These are phyloP conservation scores for Xylaria intraflava DNA, from an alignment of 495 filamentous ascomycete species.

Conservation along the genomic window DNA sequence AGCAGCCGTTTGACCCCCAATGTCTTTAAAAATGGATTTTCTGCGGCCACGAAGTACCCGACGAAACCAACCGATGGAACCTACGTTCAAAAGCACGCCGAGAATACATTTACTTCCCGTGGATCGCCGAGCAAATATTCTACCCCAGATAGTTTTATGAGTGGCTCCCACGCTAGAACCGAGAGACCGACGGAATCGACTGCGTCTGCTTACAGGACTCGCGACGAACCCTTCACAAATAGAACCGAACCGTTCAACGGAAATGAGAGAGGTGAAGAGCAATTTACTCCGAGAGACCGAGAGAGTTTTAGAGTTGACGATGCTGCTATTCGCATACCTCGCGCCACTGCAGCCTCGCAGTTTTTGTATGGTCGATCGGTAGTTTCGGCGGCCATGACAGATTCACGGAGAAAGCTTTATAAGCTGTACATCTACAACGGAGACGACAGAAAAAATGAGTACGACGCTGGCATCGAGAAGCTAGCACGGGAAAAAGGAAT, in stretches of 20 bases:
- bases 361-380: conserved; percentile 82
- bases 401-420: conserved; percentile 65
- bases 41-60: neutral
- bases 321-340: conserved; percentile 57
- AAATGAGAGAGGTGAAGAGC: neutral
- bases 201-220: neutral
- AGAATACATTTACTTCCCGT: neutral
- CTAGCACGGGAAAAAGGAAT: conserved; percentile 55
- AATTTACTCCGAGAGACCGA: neutral
- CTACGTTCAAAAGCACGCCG: neutral
- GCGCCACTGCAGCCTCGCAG: conserved; percentile 79
- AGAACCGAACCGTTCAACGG: neutral
- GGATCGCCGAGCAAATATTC: too few species aligned
- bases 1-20: neutral
- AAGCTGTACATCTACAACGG: conserved; percentile 71
- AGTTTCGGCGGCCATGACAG: conserved; percentile 73
- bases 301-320: neutral
- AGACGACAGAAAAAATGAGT: conserved; percentile 37
- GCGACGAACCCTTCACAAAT: neutral
- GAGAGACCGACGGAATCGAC: neutral
- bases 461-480: conserved; percentile 45
- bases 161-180: neutral
- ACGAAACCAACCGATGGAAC: neutral
- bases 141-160: neutral
- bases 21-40: neutral